Evolutionary conservation across 1,284 basidiomycete species (phyloP), one percentile per base, ranked within the genome.

Genomic region (Apiotrichum sp.): DNA sequence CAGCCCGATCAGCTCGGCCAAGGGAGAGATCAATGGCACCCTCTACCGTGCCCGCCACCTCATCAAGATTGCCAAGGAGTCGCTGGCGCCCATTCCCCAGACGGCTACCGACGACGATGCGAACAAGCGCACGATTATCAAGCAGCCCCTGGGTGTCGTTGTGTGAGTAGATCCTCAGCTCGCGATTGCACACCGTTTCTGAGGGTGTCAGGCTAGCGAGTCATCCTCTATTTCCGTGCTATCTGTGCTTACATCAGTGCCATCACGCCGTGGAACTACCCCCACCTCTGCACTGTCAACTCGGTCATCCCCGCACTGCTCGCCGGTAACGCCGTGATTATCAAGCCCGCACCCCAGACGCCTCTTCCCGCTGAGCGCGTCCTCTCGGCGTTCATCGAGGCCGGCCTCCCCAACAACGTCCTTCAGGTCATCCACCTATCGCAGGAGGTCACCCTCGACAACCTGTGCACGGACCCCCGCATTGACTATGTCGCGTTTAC

Each of bases 291-390:
- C 46, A 84, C 88, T 39, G 83, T 97, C 73, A 97, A 97, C 76
- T 85, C 89, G 2, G 84, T 97, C 53, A 81, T 97, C 35, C 93
- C 93, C 2, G 89, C 91, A 1, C 78, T 97, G 58, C 79, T 95
- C 40, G 84, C 89, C 5, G 78, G 93, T 33, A 97, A 98, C 73
- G 78, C 88, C 0, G 88, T 97, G 13, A 76, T 97, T 49, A 79
- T 97, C 70, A 98, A 97, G 75, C 92, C 93, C 0, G 93, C 92
- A 3, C 93, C 93, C 1, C 93, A 97, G 72, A 96, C 93, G 0
- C 93, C 93, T 3, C 71, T 91, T 44, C 85, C 85, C 0, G 91
- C 88, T 3, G 90, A 96, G 73, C 83, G 88, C 22, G 83, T 97
- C 63, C 82, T 84, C 2, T 71, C 79, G 38, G 86, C 88, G 0